phyloP scores from a whole-genome alignment of 2,329 filamentous ascomycete species.

The Gyromitra esculenta region DNA sequence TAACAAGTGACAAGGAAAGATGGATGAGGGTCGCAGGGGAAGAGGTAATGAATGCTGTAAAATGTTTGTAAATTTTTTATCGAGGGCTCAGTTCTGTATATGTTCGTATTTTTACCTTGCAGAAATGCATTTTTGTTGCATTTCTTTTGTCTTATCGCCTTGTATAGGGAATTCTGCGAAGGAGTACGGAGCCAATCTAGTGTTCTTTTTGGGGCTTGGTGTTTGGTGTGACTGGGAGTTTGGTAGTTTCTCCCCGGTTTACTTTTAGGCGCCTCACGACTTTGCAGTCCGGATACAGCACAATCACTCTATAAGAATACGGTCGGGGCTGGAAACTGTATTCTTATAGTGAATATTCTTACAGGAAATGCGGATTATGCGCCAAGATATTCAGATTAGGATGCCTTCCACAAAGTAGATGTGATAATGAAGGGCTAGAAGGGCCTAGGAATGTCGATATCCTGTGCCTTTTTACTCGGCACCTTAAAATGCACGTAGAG shows the following conservation, averaged over 20 bases:
- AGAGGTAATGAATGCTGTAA: slow-evolving; percentile 48
- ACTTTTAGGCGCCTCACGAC: too few relatives aligned
- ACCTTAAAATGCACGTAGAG: too few relatives aligned
- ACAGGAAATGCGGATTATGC: background rate
- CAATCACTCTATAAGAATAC: background rate
- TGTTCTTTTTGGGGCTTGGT: background rate
- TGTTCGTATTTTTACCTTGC: background rate
- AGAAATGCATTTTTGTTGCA: background rate
- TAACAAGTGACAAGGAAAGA: slow-evolving; percentile 46
- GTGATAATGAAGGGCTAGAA: background rate
- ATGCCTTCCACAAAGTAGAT: background rate
- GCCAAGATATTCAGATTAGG: background rate
- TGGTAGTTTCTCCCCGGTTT: too few relatives aligned
- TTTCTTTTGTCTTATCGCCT: background rate
- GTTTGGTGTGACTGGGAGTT: background rate
- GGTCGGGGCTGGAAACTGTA: background rate
- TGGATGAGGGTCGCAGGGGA: slow-evolving; percentile 47
- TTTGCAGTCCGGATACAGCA: background rate
- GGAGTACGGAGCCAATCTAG: background rate
- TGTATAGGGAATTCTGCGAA: background rate
- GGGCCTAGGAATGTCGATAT: background rate
- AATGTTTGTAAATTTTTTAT: slow-evolving; percentile 32
- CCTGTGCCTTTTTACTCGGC: too few relatives aligned
- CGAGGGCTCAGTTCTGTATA: background rate
- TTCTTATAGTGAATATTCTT: background rate